Evolutionary conservation across 1,284 basidiomycete species (phyloP).

Genomic region (Moesziomyces sp.): DNA sequence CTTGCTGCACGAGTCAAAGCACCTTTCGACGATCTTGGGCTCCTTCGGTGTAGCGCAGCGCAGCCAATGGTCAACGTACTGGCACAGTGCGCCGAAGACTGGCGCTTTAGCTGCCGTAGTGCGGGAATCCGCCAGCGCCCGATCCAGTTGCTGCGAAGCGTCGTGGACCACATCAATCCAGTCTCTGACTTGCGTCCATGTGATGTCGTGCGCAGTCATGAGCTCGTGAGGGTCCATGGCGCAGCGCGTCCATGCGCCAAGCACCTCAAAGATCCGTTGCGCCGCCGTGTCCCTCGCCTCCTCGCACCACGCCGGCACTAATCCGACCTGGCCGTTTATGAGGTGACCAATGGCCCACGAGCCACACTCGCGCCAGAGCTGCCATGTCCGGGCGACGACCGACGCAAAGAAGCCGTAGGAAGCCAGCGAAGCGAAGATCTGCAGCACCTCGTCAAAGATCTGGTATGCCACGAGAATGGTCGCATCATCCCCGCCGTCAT

Average conservation of each 20-base stretch:
- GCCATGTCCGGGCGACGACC: constrained; percentile 70
- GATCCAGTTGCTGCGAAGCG: background rate
- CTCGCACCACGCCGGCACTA: constrained; percentile 8
- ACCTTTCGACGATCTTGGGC: constrained; percentile 17
- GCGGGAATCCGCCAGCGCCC: background rate
- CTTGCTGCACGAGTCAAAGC: constrained; percentile 7
- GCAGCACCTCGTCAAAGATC: constrained; percentile 68
- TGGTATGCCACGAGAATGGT: constrained; percentile 64
- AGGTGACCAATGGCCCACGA: constrained; percentile 37
- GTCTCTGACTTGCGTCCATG: constrained; percentile 84
- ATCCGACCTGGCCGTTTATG: background rate
- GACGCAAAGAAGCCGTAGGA: constrained; percentile 82
- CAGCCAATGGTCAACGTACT: constrained; percentile 35
- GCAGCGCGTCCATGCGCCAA: constrained; percentile 82
- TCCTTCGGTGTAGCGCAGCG: constrained; percentile 31
- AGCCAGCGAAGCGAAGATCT: constrained; percentile 76
- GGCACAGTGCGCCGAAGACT: constrained; percentile 23
- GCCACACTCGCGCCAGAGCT: constrained; percentile 35
- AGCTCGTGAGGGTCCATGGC: constrained; percentile 89
- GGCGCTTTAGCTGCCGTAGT: constrained; percentile 4
- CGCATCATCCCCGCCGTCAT: constrained; percentile 68
- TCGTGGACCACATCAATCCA: constrained; percentile 72
- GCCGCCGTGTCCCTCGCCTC: constrained; percentile 23
- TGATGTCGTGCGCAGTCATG: constrained; percentile 83
- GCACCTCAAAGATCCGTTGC: constrained; percentile 69